Evolutionary conservation across 768 basidiomycete genomes (phyloP), one percentile per base, ranked within the genome.

Genomic region (Cantharellus anzutake): DNA sequence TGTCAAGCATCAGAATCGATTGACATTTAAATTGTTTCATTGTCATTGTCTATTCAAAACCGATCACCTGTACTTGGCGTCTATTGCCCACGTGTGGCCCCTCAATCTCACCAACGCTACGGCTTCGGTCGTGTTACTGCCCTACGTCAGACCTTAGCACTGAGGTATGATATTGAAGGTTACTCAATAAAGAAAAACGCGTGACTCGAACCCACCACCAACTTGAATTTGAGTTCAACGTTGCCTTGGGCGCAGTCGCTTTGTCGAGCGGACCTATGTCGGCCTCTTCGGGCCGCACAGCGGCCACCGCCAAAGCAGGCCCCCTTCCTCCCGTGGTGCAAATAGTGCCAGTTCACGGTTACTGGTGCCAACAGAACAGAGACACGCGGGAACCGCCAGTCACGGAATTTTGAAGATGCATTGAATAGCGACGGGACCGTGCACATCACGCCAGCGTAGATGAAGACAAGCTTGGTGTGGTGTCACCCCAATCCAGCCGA

Each of bases 381-480:
- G 29, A 11, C 11, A 48, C 11, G 11, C 11, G 44, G 11, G 11
- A 11, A 37, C 35, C 14, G 52, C 14, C 14, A 7, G 11, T 55
- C 52, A 11, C 52, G 52, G 11, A 55, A 87, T 68, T 91, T 91
- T 65, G 87, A 90, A 71, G 80, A 81, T 66, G 86, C 82, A 7
- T 69, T 91, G 64, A 76, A 73, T 61, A 73, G 73, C 5, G 80
- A 80, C 48, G 82, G 78, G 34, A 91, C 88, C 2, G 77, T 87
- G 14, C 65, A 77, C 59, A 73, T 90, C 73, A 65, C 71, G 70
- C 63, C 71, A 5, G 65, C 69, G 60, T 68, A 72, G 63, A 53
- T 41, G 57, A 39, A 16, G 35, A 7, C 58, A 55, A 14, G 34
- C 35, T 60, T 11, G 42, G 62, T 41, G 41, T 51, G 39, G 42